phyloP scores from a whole-genome alignment of 2,329 filamentous ascomycete species.

The Trichoderma harzianum region DNA sequence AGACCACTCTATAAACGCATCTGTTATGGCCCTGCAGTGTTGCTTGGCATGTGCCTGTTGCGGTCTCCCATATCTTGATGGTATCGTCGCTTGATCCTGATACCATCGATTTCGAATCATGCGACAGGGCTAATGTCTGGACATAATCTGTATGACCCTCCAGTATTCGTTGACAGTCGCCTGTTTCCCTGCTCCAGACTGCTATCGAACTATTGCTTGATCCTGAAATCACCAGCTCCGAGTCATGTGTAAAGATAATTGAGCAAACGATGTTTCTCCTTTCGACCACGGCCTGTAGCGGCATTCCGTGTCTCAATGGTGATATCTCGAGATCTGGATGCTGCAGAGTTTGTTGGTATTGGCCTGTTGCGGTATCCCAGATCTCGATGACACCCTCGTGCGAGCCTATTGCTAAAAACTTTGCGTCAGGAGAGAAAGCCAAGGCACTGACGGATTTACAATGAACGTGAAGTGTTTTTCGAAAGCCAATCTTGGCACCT shows the following conservation, averaged over 20 bases:
- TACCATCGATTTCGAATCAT: neutral
- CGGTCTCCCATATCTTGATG: neutral
- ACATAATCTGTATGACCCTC: neutral
- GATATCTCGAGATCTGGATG: neutral
- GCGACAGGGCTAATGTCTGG: neutral
- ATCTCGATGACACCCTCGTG: neutral
- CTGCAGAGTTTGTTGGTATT: neutral
- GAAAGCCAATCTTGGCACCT: neutral
- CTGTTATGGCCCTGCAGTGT: neutral
- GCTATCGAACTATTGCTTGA: neutral
- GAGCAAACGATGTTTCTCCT: neutral
- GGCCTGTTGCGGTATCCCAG: neutral
- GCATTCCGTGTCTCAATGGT: neutral
- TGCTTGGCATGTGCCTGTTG: neutral
- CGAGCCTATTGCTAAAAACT: neutral
- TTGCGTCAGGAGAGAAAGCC: neutral
- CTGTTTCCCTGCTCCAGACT: neutral
- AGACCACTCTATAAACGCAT: neutral
- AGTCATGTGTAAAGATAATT: neutral
- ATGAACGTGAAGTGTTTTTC: neutral
- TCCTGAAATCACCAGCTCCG: neutral
- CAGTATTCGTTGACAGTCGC: neutral
- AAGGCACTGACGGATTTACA: neutral
- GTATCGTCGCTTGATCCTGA: neutral
- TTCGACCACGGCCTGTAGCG: rapidly evolving